Evolutionary conservation across 805 yeast genomes (phyloP).

Genomic region (Candida boidinii): DNA sequence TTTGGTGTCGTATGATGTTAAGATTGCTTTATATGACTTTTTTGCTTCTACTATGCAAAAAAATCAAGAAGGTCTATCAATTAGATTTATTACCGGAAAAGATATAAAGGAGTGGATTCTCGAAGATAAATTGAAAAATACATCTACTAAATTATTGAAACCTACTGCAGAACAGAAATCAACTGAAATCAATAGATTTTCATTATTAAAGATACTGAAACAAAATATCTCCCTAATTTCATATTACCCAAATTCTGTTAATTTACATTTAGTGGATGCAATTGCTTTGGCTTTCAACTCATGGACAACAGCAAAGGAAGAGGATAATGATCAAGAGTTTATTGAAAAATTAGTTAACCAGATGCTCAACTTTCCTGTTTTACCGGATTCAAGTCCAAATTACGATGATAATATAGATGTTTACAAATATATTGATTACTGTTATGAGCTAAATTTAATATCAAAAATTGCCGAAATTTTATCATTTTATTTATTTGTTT

Average conservation of each 20-base stretch:
- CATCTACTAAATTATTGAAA: conserved; percentile 4
- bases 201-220: conserved; percentile 50
- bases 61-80: conserved; percentile 70
- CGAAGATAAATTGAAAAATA: conserved; percentile 10
- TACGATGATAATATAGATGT: conserved; percentile 4
- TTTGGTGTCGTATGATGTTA: conserved; percentile 42
- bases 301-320: conserved; percentile 60
- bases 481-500: conserved; percentile 61
- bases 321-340: conserved; percentile 39
- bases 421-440: conserved; percentile 26
- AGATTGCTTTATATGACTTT: conserved; percentile 51
- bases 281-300: conserved; percentile 67
- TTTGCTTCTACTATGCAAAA: conserved; percentile 62
- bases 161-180: neutral
- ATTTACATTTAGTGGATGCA: conserved; percentile 62
- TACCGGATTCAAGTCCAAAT: conserved; percentile 9
- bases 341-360: conserved; percentile 32
- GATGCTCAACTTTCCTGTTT: conserved; percentile 14
- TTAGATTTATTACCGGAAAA: conserved; percentile 56
- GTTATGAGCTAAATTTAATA: conserved; percentile 48
- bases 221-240: conserved; percentile 42
- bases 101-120: conserved; percentile 27
- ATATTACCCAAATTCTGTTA: conserved; percentile 51
- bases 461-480: conserved; percentile 70
- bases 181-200: too few species aligned